These are phyloP conservation scores for Nevesoporus exiguus DNA, from an alignment of 768 basidiomycete genomes.

Conservation along the genomic window DNA sequence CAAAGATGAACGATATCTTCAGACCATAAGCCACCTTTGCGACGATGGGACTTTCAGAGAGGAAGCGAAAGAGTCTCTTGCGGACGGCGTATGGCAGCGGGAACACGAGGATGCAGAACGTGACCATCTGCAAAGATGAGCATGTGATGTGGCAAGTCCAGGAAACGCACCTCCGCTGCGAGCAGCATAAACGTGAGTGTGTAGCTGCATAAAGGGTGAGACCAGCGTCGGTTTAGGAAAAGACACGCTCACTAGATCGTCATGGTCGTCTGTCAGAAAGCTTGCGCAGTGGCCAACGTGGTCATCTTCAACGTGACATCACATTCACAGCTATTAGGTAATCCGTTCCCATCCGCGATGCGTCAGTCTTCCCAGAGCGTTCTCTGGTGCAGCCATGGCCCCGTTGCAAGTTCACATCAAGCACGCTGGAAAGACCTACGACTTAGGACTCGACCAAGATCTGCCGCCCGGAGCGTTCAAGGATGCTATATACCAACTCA, in stretches of 20 bases:
- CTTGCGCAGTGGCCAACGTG: constrained; percentile 20
- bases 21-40: constrained; percentile 88
- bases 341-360: constrained; percentile 31
- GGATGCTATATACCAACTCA: constrained; percentile 71
- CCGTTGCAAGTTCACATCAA: constrained; percentile 79
- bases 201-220: constrained; percentile 50
- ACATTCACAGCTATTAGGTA: constrained; percentile 21
- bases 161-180: constrained; percentile 57
- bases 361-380: constrained; percentile 11
- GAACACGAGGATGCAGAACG: constrained; percentile 80
- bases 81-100: constrained; percentile 79
- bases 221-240: background rate
- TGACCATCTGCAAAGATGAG: constrained; percentile 54
- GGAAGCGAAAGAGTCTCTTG: constrained; percentile 68
- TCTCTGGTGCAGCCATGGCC: constrained; percentile 44
- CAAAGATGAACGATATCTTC: constrained; percentile 94
- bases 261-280: constrained; percentile 30
- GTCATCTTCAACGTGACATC: constrained; percentile 25
- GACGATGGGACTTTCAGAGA: constrained; percentile 63
- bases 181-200: constrained; percentile 78
- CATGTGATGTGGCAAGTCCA: background rate
- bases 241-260: constrained; percentile 43
- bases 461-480: constrained; percentile 74
- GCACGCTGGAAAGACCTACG: constrained; percentile 79
- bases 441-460: constrained; percentile 70